These are phyloP conservation scores for Pisolithus marmoratus DNA, from an alignment of 768 basidiomycete genomes.

Conservation along the genomic window DNA sequence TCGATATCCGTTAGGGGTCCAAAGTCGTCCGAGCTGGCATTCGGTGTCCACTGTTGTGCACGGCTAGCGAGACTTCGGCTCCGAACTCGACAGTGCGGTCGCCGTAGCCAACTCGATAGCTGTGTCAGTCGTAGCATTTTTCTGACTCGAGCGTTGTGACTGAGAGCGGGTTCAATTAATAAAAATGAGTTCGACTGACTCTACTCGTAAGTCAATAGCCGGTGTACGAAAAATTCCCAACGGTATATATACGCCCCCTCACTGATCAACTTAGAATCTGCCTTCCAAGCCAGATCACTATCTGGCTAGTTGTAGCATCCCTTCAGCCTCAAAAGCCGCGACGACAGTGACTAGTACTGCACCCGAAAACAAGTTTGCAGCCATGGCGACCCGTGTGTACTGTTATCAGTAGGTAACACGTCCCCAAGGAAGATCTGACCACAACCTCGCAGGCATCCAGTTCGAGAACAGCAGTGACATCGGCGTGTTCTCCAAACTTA, in stretches of 20 bases:
- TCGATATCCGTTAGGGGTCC: constrained; percentile 43
- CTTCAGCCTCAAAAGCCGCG: neutral
- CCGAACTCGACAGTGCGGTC: neutral
- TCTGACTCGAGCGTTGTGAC: constrained; percentile 1
- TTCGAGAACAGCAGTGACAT: constrained; percentile 94
- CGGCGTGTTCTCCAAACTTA: constrained; percentile 95
- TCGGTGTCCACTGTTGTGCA: neutral
- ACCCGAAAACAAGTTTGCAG: constrained; percentile 4
- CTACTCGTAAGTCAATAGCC: neutral
- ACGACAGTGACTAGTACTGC: neutral
- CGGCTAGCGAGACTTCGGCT: neutral
- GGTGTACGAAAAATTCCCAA: too few relatives aligned
- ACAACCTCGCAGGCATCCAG: constrained; percentile 60
- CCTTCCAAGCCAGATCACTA: too few relatives aligned
- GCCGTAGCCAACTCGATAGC: constrained; percentile 1
- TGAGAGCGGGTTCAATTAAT: neutral
- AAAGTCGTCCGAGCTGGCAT: neutral
- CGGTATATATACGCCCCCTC: neutral
- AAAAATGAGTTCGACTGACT: neutral
- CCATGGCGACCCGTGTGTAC: constrained; percentile 65
- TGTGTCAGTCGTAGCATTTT: constrained; percentile 5
- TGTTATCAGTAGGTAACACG: neutral
- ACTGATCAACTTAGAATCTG: too few relatives aligned
- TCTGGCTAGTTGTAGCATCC: neutral
- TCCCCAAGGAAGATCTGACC: constrained; percentile 3